These are phyloP conservation scores for Anthostomella pinea DNA, from an alignment of 2,329 filamentous ascomycete species.

Conservation along the genomic window DNA sequence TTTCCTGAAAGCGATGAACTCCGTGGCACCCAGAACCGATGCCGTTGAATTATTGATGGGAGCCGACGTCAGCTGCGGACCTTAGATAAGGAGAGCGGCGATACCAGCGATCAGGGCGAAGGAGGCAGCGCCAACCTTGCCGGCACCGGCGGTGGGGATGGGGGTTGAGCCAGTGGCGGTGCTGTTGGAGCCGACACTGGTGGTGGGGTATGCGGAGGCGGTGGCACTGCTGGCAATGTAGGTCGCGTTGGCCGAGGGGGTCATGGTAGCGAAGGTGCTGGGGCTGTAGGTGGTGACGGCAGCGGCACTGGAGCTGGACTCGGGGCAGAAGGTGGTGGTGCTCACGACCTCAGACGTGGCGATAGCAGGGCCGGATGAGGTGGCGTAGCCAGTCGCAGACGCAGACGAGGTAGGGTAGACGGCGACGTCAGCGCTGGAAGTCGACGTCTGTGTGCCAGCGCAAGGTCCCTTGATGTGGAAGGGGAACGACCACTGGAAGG, in stretches of 20 bases:
- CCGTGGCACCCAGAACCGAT: too few relatives aligned
- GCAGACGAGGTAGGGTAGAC: background rate
- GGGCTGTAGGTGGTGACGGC: constrained; percentile 1
- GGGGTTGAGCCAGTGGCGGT: constrained; percentile 18
- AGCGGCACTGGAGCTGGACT: background rate
- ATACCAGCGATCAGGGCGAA: constrained; percentile 40
- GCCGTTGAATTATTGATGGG: too few relatives aligned
- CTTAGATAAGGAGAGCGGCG: too few relatives aligned
- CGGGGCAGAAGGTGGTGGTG: constrained; percentile 2
- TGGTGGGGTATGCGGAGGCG: too few relatives aligned
- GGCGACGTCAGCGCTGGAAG: too few relatives aligned
- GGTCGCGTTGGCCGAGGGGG: constrained; percentile 1
- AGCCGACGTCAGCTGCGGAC: too few relatives aligned
- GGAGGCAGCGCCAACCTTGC: constrained; percentile 36
- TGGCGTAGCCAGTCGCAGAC: background rate
- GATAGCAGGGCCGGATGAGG: constrained; percentile 1
- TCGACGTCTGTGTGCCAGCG: constrained; percentile 12
- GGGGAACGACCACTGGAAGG: constrained; percentile 63
- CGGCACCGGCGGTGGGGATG: constrained; percentile 28
- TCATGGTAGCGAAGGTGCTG: constrained; percentile 4
- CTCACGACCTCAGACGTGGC: constrained; percentile 1
- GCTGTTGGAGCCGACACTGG: constrained; percentile 15
- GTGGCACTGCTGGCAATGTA: constrained; percentile 1
- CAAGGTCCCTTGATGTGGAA: constrained; percentile 48
- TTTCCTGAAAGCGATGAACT: too few relatives aligned